Percentiles rank a stretch among this genome's conserved stretches.
Evolutionary conservation across 805 yeast species (phyloP).

Genomic region (Candida khao-thaluensis): DNA sequence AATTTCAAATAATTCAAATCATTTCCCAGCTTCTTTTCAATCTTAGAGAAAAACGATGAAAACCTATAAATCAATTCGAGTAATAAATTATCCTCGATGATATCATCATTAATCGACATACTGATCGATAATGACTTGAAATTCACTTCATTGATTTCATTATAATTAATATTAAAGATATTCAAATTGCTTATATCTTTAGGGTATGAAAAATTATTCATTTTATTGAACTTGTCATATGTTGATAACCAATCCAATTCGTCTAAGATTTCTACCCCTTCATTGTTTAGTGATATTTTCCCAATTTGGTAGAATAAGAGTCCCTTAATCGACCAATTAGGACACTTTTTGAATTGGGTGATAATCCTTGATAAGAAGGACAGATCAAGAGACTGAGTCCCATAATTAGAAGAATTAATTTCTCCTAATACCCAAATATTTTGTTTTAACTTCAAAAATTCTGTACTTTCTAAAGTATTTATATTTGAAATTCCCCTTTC

Average conservation of each 20-base stretch:
- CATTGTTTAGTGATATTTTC: conserved; percentile 63
- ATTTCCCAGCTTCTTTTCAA: conserved; percentile 56
- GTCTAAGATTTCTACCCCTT: conserved; percentile 83
- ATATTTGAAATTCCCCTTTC: conserved; percentile 1
- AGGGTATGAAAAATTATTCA: conserved; percentile 24
- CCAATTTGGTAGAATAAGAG: conserved; percentile 79
- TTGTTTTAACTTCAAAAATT: conserved; percentile 52
- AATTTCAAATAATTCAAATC: conserved; percentile 55
- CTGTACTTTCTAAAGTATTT: neutral
- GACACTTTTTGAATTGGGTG: conserved; percentile 29
- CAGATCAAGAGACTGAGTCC: conserved; percentile 49
- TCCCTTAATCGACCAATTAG: conserved; percentile 62
- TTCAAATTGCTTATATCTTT: conserved; percentile 8
- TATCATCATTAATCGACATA: conserved; percentile 10
- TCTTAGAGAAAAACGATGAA: conserved; percentile 38
- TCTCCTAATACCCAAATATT: conserved; percentile 86
- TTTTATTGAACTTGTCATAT: conserved; percentile 8
- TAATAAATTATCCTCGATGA: conserved; percentile 17
- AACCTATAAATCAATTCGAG: conserved; percentile 48
- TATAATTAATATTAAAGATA: conserved; percentile 7
- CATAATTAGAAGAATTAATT: conserved; percentile 70
- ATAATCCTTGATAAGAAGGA: conserved; percentile 38
- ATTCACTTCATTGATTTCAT: conserved; percentile 5
- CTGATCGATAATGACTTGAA: conserved; percentile 6
- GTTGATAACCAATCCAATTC: conserved; percentile 66